A percentile compares a stretch with the other conserved stretches of the same genome.
Conservation (phyloP, 371 early-diverging fungal genomes). For the Rhizopus sp. region DNA sequence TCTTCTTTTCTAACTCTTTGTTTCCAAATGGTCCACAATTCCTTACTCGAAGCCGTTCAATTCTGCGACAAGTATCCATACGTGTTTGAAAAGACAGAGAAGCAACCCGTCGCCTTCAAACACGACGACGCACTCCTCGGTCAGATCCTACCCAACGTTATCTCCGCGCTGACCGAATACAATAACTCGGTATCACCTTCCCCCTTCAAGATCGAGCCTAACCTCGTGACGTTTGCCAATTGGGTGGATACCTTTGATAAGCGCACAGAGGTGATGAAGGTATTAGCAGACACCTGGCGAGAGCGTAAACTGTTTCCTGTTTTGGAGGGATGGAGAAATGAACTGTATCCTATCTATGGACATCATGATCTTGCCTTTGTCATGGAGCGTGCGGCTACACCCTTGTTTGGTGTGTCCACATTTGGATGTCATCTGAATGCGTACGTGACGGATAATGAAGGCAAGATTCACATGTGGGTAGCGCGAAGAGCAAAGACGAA, state of each 20-base stretch:
- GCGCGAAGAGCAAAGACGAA: conserved; percentile 78
- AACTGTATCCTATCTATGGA: conserved; percentile 82
- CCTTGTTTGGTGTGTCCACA: conserved; percentile 77
- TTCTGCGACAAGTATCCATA: conserved; percentile 53
- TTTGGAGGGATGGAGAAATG: conserved; percentile 54
- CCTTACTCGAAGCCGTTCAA: conserved; percentile 32
- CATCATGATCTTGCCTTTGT: conserved; percentile 59
- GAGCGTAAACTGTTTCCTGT: conserved; percentile 28
- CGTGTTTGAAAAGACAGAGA: conserved; percentile 7
- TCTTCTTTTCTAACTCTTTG: background rate
- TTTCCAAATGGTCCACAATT: background rate
- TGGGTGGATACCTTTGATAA: conserved; percentile 37
- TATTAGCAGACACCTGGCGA: conserved; percentile 47
- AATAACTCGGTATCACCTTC: conserved; percentile 12
- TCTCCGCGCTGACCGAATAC: conserved; percentile 32
- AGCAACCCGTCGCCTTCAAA: background rate
- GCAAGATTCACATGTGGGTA: conserved; percentile 79
- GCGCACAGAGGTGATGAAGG: conserved; percentile 38
- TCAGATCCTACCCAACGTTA: conserved; percentile 33
- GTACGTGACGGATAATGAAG: conserved; percentile 45
- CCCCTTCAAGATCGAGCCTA: conserved; percentile 36
- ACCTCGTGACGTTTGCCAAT: conserved; percentile 24
- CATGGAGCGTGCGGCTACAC: conserved; percentile 82
- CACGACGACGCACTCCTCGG: conserved; percentile 39
- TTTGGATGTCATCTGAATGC: conserved; percentile 87